Conservation (phyloP, 73 alveolate genomes). For the Tetrahymena borealis region DNA sequence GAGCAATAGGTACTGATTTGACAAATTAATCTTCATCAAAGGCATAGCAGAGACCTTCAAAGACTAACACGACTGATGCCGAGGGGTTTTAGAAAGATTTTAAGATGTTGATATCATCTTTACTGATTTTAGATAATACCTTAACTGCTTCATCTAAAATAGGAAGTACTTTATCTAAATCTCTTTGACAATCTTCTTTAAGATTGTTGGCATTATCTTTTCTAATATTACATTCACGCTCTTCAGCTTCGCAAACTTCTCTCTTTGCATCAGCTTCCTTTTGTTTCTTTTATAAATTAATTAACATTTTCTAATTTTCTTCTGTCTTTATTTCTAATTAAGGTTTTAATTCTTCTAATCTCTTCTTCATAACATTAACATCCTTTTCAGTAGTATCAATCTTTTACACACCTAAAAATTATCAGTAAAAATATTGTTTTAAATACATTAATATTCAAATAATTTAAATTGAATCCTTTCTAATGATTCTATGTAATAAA, state of each 20-base stretch:
- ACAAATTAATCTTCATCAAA: slow-evolving; percentile 37
- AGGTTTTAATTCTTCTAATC: slow-evolving; percentile 79
- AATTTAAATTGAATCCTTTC: slow-evolving; percentile 16
- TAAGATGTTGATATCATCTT: slow-evolving; percentile 87
- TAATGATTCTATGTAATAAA: neutral
- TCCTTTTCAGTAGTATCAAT: slow-evolving; percentile 71
- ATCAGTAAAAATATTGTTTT: slow-evolving; percentile 51
- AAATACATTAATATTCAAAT: neutral
- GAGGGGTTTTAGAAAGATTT: slow-evolving; percentile 89
- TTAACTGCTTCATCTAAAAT: slow-evolving; percentile 90
- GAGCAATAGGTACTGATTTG: slow-evolving; percentile 21
- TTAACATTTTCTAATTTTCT: slow-evolving; percentile 44
- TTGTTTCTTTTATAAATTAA: slow-evolving; percentile 38
- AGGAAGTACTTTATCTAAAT: slow-evolving; percentile 96
- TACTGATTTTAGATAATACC: slow-evolving; percentile 84
- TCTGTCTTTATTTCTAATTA: slow-evolving; percentile 60
- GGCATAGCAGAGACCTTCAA: slow-evolving; percentile 42
- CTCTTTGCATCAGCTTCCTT: slow-evolving; percentile 57
- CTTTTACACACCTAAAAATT: slow-evolving; percentile 82
- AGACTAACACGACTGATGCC: slow-evolving; percentile 20
- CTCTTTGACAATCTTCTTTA: slow-evolving; percentile 66
- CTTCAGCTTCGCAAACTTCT: slow-evolving; percentile 43
- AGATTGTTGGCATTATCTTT: slow-evolving; percentile 62
- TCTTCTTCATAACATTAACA: slow-evolving; percentile 74
- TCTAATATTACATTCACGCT: slow-evolving; percentile 41